phyloP scores from a whole-genome alignment of 352 stramenopile species.

The Globisporangium apiculatum region DNA sequence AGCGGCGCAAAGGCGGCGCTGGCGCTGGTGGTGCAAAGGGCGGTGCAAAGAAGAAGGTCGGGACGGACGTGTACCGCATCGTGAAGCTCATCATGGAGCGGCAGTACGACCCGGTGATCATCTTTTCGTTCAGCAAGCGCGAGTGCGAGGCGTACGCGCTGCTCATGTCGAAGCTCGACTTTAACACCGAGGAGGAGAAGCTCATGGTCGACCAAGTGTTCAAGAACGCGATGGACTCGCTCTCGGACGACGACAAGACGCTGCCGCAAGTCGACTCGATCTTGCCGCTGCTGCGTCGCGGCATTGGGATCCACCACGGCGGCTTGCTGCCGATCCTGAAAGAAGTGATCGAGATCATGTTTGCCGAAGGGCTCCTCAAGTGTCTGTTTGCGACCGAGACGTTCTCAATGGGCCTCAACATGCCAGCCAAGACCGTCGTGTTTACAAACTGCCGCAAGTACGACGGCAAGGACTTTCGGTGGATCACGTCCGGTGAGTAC shows the following conservation, averaged over 20 bases:
- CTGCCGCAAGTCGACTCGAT: constrained; percentile 97
- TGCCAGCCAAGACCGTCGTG: constrained; percentile 99
- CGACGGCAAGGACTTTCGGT: constrained; percentile 94
- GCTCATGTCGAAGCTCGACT: constrained; percentile 92
- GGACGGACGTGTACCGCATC: constrained; percentile 96
- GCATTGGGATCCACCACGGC: constrained; percentile 99
- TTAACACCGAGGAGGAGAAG: constrained; percentile 98
- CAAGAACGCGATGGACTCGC: constrained; percentile 96
- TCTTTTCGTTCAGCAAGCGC: constrained; percentile 99
- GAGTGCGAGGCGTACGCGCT: constrained; percentile 94
- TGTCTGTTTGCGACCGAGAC: constrained; percentile 98
- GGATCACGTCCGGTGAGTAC: constrained; percentile 95
- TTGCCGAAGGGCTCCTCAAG: constrained; percentile 96
- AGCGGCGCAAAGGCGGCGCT: constrained; percentile 44
- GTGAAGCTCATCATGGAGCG: constrained; percentile 98
- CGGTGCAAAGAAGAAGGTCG: constrained; percentile 88
- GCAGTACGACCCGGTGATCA: constrained; percentile 96
- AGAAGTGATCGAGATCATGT: constrained; percentile 94
- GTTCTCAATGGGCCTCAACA: constrained; percentile 98
- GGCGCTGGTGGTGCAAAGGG: constrained; percentile 26
- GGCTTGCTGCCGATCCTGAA: constrained; percentile 99
- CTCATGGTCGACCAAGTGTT: constrained; percentile 96
- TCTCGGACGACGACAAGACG: constrained; percentile 95
- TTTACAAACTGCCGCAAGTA: constrained; percentile 97
- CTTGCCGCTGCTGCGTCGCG: constrained; percentile 94